phyloP scores from a whole-genome alignment of 2,329 filamentous ascomycete species.

The Xylariaceae sp. region DNA sequence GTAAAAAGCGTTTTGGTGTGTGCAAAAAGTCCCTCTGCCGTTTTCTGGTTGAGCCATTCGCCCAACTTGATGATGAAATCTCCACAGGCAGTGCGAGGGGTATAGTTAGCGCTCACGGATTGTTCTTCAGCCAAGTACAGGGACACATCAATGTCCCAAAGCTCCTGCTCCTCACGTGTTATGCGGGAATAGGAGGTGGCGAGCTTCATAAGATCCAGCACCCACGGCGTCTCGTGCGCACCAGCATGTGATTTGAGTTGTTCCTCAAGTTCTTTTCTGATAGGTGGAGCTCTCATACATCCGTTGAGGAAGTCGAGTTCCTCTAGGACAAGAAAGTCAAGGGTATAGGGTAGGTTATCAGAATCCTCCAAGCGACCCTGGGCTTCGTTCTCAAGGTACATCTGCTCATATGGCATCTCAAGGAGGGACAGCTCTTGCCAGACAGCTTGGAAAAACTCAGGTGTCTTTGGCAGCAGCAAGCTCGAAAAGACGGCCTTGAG shows the following conservation, averaged over 20 bases:
- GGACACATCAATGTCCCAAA: conserved; percentile 97
- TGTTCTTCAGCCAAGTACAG: conserved; percentile 94
- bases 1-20: conserved; percentile 73
- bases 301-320: conserved; percentile 94
- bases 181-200: conserved; percentile 84
- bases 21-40: conserved; percentile 72
- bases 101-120: conserved; percentile 93
- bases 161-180: conserved; percentile 83
- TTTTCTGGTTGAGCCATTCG: conserved; percentile 76
- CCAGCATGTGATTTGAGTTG: conserved; percentile 62
- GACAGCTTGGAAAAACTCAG: conserved; percentile 75
- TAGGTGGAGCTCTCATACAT: conserved; percentile 80
- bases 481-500: conserved; percentile 79
- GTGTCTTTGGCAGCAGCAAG: conserved; percentile 77
- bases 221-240: conserved; percentile 68
- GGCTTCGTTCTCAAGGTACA: conserved; percentile 81
- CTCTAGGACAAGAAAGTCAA: conserved; percentile 90
- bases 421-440: conserved; percentile 83
- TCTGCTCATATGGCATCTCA: conserved; percentile 67
- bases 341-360: conserved; percentile 86
- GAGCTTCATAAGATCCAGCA: conserved; percentile 82
- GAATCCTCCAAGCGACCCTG: conserved; percentile 87
- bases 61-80: conserved; percentile 90
- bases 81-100: conserved; percentile 84
- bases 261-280: conserved; percentile 81